These are phyloP conservation scores for Eucalyptus pauciflora DNA, from an alignment of 345 rosid species.

Conservation along the genomic window DNA sequence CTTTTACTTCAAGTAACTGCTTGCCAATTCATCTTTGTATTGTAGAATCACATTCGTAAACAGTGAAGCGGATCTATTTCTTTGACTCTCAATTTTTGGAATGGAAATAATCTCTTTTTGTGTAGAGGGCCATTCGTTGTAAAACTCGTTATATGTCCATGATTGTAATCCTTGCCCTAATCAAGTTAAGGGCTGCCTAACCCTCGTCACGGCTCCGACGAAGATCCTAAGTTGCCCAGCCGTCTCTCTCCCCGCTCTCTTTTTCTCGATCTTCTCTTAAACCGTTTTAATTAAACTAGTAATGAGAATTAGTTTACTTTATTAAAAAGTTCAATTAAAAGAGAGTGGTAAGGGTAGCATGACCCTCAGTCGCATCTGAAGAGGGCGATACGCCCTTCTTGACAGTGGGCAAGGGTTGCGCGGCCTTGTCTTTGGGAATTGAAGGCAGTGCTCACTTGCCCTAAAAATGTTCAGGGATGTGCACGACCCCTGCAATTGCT, in stretches of 20 bases:
- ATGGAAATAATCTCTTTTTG: neutral
- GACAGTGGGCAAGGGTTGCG: neutral
- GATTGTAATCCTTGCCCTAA: neutral
- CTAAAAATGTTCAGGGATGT: neutral
- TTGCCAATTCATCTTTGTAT: neutral
- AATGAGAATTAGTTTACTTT: too few species aligned
- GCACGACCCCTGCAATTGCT: neutral
- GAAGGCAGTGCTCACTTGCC: neutral
- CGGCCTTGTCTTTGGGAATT: neutral
- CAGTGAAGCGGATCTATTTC: neutral
- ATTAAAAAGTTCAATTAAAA: too few species aligned
- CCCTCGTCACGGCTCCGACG: too few species aligned
- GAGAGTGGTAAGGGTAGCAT: too few species aligned
- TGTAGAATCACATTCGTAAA: neutral
- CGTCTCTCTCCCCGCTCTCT: too few species aligned
- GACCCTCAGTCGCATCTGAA: neutral
- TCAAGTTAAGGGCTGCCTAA: too few species aligned
- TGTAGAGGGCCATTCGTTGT: neutral
- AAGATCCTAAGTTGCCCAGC: too few species aligned
- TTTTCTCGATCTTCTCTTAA: too few species aligned
- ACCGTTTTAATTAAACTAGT: too few species aligned
- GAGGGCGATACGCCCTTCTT: neutral
- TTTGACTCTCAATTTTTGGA: neutral
- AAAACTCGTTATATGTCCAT: neutral
- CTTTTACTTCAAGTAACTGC: neutral